Evolutionary conservation across 805 yeast genomes (phyloP).

Genomic region (Saccharomycopsis sp.): DNA sequence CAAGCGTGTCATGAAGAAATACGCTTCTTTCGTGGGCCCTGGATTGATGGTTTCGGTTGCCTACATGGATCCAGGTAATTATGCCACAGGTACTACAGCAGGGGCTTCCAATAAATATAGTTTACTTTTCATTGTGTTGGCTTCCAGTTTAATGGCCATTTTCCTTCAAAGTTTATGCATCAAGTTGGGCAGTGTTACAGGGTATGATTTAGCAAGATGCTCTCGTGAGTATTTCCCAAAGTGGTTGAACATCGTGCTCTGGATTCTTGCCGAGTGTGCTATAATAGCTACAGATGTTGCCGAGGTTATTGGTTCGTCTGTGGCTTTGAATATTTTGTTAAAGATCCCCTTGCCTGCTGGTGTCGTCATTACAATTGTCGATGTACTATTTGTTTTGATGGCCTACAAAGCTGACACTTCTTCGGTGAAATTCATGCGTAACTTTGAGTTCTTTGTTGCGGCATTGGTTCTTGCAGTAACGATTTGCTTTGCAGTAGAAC

Average conservation of each 20-base stretch:
- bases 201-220: conserved; percentile 77
- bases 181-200: conserved; percentile 83
- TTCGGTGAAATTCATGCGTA: conserved; percentile 62
- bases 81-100: conserved; percentile 82
- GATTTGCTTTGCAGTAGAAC: conserved; percentile 63
- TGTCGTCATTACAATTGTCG: conserved; percentile 67
- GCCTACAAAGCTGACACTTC: conserved; percentile 70
- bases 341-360: conserved; percentile 71
- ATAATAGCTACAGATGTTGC: conserved; percentile 93
- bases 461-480: conserved; percentile 66
- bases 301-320: conserved; percentile 90
- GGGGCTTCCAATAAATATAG: conserved; percentile 78
- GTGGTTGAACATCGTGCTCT: conserved; percentile 55
- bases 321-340: conserved; percentile 68
- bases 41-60: conserved; percentile 54
- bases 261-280: conserved; percentile 74
- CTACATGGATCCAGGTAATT: conserved; percentile 91
- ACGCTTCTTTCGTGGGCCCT: background rate
- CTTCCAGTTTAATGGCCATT: conserved; percentile 78
- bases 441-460: conserved; percentile 71
- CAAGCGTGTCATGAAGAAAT: background rate
- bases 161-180: conserved; percentile 75
- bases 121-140: conserved; percentile 62
- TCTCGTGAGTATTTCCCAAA: conserved; percentile 63
- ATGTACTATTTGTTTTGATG: conserved; percentile 72